Evolutionary conservation across 305 asterid genomes (phyloP), one percentile per base, ranked within the genome.

Genomic region (Vinca major): DNA sequence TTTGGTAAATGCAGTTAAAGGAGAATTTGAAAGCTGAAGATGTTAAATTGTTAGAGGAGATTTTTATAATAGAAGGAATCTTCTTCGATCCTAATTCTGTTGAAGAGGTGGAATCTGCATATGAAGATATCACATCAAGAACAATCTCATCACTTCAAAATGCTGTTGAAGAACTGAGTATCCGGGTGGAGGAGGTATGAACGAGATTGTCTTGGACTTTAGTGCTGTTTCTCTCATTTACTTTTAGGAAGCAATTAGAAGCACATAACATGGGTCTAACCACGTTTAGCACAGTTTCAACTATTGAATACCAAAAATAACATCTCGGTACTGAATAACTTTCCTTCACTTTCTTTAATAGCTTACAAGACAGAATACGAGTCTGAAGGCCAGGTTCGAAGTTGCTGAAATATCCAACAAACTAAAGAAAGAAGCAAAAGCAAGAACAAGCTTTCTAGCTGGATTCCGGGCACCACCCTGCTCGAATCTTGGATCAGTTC

Each of bases 1-100:
- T 57, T 67, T 67, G 45, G 51, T 73, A 61, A 56, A 71, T 79
- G 69, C 60, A 90, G 97, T 70, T 90, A 84, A 79, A 82, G 64
- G 85, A 74, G 78, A 75, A 75, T 71, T 65, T 90, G 82, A 79
- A 71, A 58, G 79, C 73, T 39, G 96, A 85, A 73, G 86, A 81
- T 65, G 83, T 88, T 64, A 78, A 84, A 55, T 83, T 90, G 64
- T 87, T 90, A 36, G 94, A 86, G 79, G 86, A 88, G 74, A 77
- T 90, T 64, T 83, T 90, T 74, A 73, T 77, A 65, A 51, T 76
- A 40, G 97, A 90, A 75, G 90, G 96, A 45, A 85, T 86, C 76
- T 77, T 84, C 87, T 86, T 79, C 66, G 76, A 88, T 73, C 84
- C 86, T 74, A 76, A 71, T 77, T 82, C 85, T 40, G 76, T 68